Conservation (phyloP, 192 early-diverging fungal species). For the Spizellomyces sp. region DNA sequence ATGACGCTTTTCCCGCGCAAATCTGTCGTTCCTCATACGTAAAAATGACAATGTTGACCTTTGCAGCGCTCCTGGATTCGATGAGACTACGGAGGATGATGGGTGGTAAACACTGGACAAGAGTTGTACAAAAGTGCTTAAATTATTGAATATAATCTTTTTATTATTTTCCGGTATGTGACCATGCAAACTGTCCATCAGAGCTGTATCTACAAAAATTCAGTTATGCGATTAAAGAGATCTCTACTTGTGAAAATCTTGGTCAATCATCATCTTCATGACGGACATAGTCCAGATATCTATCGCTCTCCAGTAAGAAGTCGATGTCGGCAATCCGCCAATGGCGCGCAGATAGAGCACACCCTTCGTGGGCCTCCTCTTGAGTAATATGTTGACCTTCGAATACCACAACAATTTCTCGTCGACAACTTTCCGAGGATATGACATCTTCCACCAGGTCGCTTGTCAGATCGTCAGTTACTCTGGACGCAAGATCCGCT, state of each 20-base stretch:
- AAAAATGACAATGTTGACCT: not conserved
- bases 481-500: too few species aligned
- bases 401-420: not conserved
- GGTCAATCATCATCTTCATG: too few species aligned
- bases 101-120: not conserved
- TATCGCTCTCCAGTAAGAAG: not conserved
- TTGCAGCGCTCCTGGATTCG: conserved; percentile 10
- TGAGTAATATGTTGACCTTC: not conserved
- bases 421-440: not conserved
- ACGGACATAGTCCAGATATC: not conserved
- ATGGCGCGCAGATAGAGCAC: not conserved
- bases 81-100: conserved; percentile 1
- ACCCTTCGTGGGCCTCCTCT: not conserved
- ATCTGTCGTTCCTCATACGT: not conserved
- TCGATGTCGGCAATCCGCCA: conserved; percentile 1
- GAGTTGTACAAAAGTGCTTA: too few species aligned
- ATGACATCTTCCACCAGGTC: not conserved
- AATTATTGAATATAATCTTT: too few species aligned
- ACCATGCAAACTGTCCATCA: too few species aligned
- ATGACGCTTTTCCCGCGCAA: not conserved
- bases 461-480: too few species aligned
- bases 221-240: too few species aligned
- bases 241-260: too few species aligned
- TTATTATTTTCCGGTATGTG: too few species aligned
- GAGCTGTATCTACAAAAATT: too few species aligned